Conservation (phyloP, 352 stramenopile species). For the Globisporangium polare region DNA sequence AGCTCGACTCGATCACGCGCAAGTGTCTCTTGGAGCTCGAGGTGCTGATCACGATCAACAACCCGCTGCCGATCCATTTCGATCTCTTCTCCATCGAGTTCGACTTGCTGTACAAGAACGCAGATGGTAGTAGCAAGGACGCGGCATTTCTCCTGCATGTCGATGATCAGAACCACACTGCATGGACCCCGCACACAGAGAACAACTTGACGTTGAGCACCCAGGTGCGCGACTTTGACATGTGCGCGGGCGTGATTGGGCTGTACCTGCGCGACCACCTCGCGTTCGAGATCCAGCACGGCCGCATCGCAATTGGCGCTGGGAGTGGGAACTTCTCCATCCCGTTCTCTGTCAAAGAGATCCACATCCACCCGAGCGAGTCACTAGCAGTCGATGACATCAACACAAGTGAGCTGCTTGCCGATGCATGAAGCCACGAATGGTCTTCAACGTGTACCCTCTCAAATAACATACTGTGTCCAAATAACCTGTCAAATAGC, state of each 20-base stretch:
- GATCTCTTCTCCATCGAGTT: slow-evolving; percentile 66
- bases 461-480: slow-evolving; percentile 1
- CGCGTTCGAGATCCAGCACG: slow-evolving; percentile 61
- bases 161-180: slow-evolving; percentile 42
- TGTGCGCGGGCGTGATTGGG: slow-evolving; percentile 57
- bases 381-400: not conserved
- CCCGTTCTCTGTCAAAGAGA: slow-evolving; percentile 60
- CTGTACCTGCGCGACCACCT: slow-evolving; percentile 66
- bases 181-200: slow-evolving; percentile 57
- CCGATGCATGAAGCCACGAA: not conserved
- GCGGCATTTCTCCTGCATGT: slow-evolving; percentile 45
- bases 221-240: slow-evolving; percentile 53
- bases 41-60: slow-evolving; percentile 72
- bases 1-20: slow-evolving; percentile 66
- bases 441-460: not conserved
- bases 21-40: slow-evolving; percentile 69
- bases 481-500: not conserved
- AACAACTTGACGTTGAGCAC: slow-evolving; percentile 60
- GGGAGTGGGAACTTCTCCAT: slow-evolving; percentile 69
- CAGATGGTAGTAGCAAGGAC: slow-evolving; percentile 12
- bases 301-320: slow-evolving; percentile 48
- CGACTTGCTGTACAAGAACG: slow-evolving; percentile 60
- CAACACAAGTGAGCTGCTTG: not conserved
- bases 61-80: slow-evolving; percentile 76
- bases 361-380: slow-evolving; percentile 50